These are phyloP conservation scores for Brassica napus DNA, from an alignment of 345 rosid genomes.

Conservation along the genomic window DNA sequence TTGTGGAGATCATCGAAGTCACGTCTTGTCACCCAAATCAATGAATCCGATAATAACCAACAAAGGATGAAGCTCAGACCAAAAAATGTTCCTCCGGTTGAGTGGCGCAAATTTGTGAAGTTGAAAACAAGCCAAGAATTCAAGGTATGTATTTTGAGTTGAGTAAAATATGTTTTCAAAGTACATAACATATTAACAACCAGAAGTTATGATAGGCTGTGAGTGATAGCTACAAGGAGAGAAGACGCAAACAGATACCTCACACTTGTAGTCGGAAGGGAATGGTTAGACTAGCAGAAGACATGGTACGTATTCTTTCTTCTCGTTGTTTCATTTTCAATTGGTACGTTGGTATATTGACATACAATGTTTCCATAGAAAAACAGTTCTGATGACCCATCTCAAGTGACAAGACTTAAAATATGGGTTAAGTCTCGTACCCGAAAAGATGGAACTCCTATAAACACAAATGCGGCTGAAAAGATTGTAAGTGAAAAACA, in stretches of 20 bases:
- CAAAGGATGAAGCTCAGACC: no score
- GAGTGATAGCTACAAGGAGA: background rate
- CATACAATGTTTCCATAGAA: background rate
- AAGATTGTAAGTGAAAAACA: background rate
- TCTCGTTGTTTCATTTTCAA: no score
- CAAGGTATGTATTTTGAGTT: no score
- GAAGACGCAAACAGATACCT: background rate
- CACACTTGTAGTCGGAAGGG: background rate
- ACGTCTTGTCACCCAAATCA: no score
- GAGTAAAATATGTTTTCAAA: no score
- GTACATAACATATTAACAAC: no score
- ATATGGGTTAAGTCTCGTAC: background rate
- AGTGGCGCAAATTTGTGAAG: no score
- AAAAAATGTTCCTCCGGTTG: no score
- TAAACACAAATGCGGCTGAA: background rate
- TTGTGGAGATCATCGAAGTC: no score
- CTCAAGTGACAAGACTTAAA: background rate
- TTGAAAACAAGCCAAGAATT: no score
- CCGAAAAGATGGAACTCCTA: background rate
- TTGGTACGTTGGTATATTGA: no score
- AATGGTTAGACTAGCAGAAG: background rate
- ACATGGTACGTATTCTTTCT: background rate
- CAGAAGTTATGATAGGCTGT: background rate
- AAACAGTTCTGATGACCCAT: background rate
- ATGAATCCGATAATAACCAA: no score